These are phyloP conservation scores for Rhododendron kiyosumense DNA, from an alignment of 148 eudicot genomes.

Conservation along the genomic window DNA sequence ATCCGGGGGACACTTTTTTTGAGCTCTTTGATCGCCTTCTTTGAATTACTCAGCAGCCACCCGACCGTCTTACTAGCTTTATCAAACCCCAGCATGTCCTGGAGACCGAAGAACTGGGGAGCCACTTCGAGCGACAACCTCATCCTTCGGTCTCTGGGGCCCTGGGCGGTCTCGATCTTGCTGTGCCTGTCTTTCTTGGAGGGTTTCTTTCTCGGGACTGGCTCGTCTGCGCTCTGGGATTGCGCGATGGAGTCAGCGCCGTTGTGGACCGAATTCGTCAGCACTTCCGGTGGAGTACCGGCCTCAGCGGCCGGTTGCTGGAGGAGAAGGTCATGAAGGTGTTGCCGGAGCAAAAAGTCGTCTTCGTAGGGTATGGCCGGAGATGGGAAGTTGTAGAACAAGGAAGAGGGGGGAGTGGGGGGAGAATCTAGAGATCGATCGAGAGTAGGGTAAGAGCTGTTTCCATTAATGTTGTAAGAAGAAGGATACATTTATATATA, in stretches of 20 bases:
- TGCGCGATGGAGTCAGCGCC: background rate
- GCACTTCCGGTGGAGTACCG: background rate
- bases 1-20: background rate
- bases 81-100: slow-evolving; percentile 52
- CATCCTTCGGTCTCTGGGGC: slow-evolving; percentile 57
- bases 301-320: background rate
- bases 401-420: background rate
- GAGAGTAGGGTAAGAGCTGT: background rate
- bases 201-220: slow-evolving; percentile 14
- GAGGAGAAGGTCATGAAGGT: background rate
- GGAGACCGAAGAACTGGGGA: slow-evolving; percentile 42
- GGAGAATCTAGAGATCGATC: background rate
- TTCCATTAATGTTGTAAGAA: background rate
- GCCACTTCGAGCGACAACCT: slow-evolving; percentile 58
- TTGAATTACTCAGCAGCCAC: slow-evolving; percentile 43
- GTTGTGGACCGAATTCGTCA: background rate
- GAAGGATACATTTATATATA: background rate
- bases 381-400: background rate
- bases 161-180: slow-evolving; percentile 56
- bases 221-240: background rate
- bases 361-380: background rate
- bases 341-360: background rate
- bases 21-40: slow-evolving; percentile 36
- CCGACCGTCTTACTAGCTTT: slow-evolving; percentile 52
- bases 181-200: slow-evolving; percentile 62